These are phyloP conservation scores for Somion occarium DNA, from an alignment of 1,284 basidiomycete species.

Conservation along the genomic window DNA sequence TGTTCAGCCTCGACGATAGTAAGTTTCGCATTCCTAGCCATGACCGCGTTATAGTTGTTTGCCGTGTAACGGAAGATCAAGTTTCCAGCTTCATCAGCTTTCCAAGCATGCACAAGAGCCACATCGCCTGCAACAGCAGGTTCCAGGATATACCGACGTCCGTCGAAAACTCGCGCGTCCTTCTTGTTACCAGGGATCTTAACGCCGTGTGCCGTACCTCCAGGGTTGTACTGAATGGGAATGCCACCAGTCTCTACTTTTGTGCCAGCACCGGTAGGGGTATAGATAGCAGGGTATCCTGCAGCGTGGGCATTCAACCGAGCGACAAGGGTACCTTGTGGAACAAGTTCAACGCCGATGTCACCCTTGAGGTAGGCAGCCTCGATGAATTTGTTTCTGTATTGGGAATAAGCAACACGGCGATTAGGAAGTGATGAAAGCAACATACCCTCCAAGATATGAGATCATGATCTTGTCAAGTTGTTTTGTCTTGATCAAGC, in stretches of 20 bases:
- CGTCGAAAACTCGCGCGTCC: constrained; percentile 76
- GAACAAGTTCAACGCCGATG: constrained; percentile 81
- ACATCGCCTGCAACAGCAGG: constrained; percentile 83
- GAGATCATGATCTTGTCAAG: constrained; percentile 81
- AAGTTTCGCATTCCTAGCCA: constrained; percentile 85
- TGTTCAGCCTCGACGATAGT: constrained; percentile 94
- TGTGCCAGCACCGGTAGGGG: constrained; percentile 85
- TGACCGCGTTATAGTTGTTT: constrained; percentile 83
- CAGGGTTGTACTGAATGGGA: constrained; percentile 69
- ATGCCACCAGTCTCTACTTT: constrained; percentile 78
- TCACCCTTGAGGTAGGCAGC: constrained; percentile 76
- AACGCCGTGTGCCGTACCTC: constrained; percentile 59
- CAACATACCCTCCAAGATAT: constrained; percentile 74
- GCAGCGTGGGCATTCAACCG: constrained; percentile 88
- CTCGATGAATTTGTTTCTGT: constrained; percentile 74
- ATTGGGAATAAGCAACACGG: constrained; percentile 6
- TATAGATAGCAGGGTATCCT: constrained; percentile 94
- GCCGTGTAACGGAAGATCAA: constrained; percentile 86
- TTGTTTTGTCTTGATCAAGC: constrained; percentile 71
- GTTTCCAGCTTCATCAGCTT: constrained; percentile 87
- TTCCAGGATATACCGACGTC: constrained; percentile 84
- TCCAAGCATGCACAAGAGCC: constrained; percentile 91
- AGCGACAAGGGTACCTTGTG: constrained; percentile 89
- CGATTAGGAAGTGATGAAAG: constrained; percentile 3
- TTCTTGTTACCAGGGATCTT: constrained; percentile 72